A percentile compares a stretch with the other conserved stretches of the same genome.
These are phyloP conservation scores for Amborella trichopoda DNA, from an alignment of 164 flowering plant genomes.

Conservation along the genomic window DNA sequence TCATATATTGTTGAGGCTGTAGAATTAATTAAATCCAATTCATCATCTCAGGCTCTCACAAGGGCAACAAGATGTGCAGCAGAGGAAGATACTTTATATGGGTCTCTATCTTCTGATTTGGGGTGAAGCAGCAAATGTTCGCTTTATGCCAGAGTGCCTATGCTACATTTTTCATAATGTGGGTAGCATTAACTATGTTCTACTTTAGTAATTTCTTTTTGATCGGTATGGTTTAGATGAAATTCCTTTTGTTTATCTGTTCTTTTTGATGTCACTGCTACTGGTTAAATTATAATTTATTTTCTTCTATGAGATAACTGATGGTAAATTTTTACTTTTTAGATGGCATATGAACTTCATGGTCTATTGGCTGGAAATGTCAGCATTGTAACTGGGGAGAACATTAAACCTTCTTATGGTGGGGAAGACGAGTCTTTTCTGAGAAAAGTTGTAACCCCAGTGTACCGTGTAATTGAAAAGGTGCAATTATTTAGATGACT, in stretches of 20 bases:
- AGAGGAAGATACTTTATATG: slow-evolving; percentile 89
- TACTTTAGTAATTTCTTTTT: too few relatives aligned
- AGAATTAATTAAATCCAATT: not conserved
- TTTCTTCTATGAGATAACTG: not conserved
- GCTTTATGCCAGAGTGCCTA: slow-evolving; percentile 97
- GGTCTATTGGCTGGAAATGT: slow-evolving; percentile 95
- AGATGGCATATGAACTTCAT: slow-evolving; percentile 99
- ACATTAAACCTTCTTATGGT: slow-evolving; percentile 95
- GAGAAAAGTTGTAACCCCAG: slow-evolving; percentile 85
- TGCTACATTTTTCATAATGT: slow-evolving; percentile 98
- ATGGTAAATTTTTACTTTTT: slow-evolving; percentile 3
- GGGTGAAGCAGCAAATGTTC: slow-evolving; percentile 99
- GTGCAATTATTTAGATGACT: slow-evolving; percentile 25
- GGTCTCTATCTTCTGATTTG: slow-evolving; percentile 94
- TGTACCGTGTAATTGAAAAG: slow-evolving; percentile 82
- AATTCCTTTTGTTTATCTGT: not conserved
- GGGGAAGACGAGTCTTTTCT: slow-evolving; percentile 97
- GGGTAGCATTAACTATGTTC: too few relatives aligned
- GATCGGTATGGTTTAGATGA: not conserved
- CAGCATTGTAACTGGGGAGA: slow-evolving; percentile 93
- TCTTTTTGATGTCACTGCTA: too few relatives aligned
- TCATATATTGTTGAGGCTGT: not conserved
- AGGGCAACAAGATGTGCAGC: slow-evolving; percentile 76
- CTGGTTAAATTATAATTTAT: too few relatives aligned
- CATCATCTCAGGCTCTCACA: slow-evolving; percentile 62